Conservation (phyloP, 352 stramenopile species). For the Globisporangium cylindrosporum region DNA sequence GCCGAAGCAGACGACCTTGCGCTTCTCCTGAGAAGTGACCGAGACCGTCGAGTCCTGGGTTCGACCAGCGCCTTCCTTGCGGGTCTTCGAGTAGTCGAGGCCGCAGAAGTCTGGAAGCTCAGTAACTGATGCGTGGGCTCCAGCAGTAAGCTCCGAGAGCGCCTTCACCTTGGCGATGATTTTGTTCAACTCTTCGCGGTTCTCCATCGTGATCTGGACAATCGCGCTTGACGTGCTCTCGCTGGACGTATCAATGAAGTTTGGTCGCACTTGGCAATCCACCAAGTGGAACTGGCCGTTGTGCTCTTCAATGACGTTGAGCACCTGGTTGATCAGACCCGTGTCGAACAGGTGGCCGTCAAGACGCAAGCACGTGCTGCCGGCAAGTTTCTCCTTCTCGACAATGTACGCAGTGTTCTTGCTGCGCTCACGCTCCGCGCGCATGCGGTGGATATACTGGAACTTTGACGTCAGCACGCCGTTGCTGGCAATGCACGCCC, state of each 20-base stretch:
- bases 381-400: constrained; percentile 69
- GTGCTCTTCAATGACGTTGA: constrained; percentile 92
- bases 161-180: constrained; percentile 86
- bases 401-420: constrained; percentile 61
- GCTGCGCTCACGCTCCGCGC: constrained; percentile 74
- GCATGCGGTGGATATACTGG: constrained; percentile 92
- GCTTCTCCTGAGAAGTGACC: constrained; percentile 59
- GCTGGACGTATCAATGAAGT: constrained; percentile 46
- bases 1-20: constrained; percentile 86
- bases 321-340: constrained; percentile 93
- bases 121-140: constrained; percentile 82
- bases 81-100: constrained; percentile 65
- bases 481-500: constrained; percentile 90
- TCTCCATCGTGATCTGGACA: constrained; percentile 79
- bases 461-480: constrained; percentile 86
- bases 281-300: constrained; percentile 89
- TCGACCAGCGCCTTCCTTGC: constrained; percentile 54
- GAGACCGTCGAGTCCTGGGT: constrained; percentile 23
- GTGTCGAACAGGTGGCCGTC: constrained; percentile 96
- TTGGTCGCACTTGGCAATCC: constrained; percentile 88
- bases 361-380: constrained; percentile 77
- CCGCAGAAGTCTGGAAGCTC: constrained; percentile 80
- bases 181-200: constrained; percentile 67
- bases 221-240: constrained; percentile 66
- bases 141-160: constrained; percentile 80